phyloP scores from a whole-genome alignment of 345 rosid genomes.

The Lenwebbia sp. region DNA sequence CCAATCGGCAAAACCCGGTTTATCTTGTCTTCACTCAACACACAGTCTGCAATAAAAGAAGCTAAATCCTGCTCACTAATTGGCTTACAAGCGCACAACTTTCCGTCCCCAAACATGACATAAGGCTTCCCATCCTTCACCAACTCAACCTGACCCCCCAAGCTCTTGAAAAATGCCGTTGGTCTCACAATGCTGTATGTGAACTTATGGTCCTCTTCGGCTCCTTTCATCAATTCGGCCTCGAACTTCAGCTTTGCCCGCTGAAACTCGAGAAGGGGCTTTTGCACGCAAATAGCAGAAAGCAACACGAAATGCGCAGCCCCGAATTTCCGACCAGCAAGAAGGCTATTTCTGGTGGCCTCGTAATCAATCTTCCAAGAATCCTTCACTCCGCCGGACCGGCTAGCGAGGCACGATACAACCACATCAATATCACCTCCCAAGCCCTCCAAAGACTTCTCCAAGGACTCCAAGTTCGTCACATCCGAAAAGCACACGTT shows the following conservation, averaged over 20 bases:
- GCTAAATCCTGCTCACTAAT: slow-evolving; percentile 90
- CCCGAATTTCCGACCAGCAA: slow-evolving; percentile 67
- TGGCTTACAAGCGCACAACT: slow-evolving; percentile 87
- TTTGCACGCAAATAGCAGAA: slow-evolving; percentile 91
- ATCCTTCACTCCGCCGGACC: slow-evolving; percentile 78
- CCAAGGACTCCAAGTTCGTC: slow-evolving; percentile 37
- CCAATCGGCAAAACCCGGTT: slow-evolving; percentile 82
- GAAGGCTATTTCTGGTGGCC: slow-evolving; percentile 78
- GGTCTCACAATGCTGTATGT: slow-evolving; percentile 88
- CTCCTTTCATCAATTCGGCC: slow-evolving; percentile 52
- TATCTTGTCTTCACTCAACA: slow-evolving; percentile 59
- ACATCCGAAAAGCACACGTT: slow-evolving; percentile 84
- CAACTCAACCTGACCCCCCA: slow-evolving; percentile 89
- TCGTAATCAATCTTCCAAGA: slow-evolving; percentile 94
- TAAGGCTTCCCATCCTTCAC: slow-evolving; percentile 95
- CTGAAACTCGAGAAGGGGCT: slow-evolving; percentile 83
- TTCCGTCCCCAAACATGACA: slow-evolving; percentile 96
- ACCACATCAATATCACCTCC: slow-evolving; percentile 59
- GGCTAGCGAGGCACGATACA: slow-evolving; percentile 90
- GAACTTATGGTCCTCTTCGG: slow-evolving; percentile 25
- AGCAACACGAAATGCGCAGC: slow-evolving; percentile 80
- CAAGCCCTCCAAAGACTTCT: slow-evolving; percentile 34
- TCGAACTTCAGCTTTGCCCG: slow-evolving; percentile 84
- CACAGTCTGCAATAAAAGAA: slow-evolving; percentile 67
- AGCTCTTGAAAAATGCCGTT: slow-evolving; percentile 88